Conservation (phyloP, 2,329 filamentous ascomycete species). For the Xylariales sp. region DNA sequence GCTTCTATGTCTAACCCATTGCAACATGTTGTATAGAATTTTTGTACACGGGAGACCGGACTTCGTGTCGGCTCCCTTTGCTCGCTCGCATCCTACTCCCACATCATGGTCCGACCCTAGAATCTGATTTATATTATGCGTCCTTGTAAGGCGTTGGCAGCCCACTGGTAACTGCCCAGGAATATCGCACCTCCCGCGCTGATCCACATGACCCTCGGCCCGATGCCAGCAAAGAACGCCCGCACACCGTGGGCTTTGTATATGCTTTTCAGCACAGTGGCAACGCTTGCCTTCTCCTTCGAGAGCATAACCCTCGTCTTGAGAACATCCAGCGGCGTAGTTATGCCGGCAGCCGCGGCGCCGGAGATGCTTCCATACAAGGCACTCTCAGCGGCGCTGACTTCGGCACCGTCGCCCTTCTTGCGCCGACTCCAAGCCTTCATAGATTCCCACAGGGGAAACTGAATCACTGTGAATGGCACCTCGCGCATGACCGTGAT, state of each 20-base stretch:
- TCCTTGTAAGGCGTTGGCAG: constrained; percentile 65
- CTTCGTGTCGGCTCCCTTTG: too few relatives aligned
- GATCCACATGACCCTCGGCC: constrained; percentile 89
- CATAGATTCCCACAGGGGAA: constrained; percentile 92
- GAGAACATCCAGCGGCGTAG: constrained; percentile 90
- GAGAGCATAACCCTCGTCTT: constrained; percentile 97
- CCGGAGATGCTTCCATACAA: constrained; percentile 81
- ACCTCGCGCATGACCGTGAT: constrained; percentile 95
- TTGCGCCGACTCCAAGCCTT: constrained; percentile 63
- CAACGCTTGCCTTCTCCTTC: constrained; percentile 57
- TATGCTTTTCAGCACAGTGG: constrained; percentile 59
- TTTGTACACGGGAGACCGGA: too few relatives aligned
- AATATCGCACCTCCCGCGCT: constrained; percentile 93
- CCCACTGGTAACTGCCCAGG: constrained; percentile 88
- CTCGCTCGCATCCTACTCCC: too few relatives aligned
- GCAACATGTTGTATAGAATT: too few relatives aligned
- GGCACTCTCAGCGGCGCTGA: constrained; percentile 75
- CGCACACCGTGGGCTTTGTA: constrained; percentile 57
- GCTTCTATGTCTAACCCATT: too few relatives aligned
- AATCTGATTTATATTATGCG: constrained; percentile 6
- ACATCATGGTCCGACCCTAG: neutral
- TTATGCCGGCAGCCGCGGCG: constrained; percentile 79
- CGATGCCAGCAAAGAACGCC: constrained; percentile 72
- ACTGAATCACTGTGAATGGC: constrained; percentile 95
- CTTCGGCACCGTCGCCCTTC: constrained; percentile 30